Evolutionary conservation across 306 rosid species (phyloP).

Genomic region (Gillenia trifoliata): DNA sequence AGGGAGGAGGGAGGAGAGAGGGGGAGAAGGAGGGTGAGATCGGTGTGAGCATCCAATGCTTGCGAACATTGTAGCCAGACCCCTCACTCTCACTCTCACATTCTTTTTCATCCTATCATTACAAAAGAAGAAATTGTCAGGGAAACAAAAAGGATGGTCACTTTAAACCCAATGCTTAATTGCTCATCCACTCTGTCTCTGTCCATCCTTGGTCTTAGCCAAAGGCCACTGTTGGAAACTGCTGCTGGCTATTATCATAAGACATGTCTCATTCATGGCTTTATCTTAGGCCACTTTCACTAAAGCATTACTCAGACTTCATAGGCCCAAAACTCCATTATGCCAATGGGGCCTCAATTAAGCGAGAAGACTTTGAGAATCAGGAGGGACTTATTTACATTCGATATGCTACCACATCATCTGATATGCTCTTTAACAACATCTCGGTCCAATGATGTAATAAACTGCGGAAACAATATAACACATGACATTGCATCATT

Average conservation of each 20-base stretch:
- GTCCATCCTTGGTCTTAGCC: not conserved
- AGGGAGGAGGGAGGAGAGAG: too few species aligned
- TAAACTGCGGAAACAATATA: too few species aligned
- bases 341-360: not conserved
- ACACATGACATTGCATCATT: not conserved
- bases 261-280: not conserved
- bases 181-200: not conserved
- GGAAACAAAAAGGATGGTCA: not conserved
- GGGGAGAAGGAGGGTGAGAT: too few species aligned
- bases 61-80: too few species aligned
- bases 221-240: not conserved
- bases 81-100: not conserved
- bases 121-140: slow-evolving; percentile 1
- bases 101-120: not conserved
- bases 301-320: not conserved
- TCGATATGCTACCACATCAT: not conserved
- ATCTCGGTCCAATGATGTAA: not conserved
- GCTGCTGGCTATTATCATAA: not conserved
- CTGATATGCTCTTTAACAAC: not conserved
- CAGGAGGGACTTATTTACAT: not conserved
- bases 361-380: not conserved
- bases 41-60: too few species aligned
- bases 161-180: not conserved
- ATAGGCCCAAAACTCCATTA: not conserved
- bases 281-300: not conserved